Conservation (phyloP, 805 yeast species). For the Lachancea fermentati region DNA sequence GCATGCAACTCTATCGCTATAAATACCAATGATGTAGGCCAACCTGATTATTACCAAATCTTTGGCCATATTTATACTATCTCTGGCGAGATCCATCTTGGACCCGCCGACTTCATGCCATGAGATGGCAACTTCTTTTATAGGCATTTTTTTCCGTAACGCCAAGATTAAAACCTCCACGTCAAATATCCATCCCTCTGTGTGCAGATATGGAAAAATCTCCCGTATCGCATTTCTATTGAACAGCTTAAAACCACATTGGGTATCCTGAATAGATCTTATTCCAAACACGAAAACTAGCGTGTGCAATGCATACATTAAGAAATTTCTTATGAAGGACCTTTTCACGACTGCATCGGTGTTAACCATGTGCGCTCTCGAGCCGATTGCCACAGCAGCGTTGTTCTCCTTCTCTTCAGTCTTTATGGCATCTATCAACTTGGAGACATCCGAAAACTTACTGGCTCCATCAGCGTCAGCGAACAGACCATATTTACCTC, state of each 20-base stretch:
- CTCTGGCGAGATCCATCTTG: constrained; percentile 86
- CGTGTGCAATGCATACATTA: constrained; percentile 89
- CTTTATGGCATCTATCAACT: constrained; percentile 42
- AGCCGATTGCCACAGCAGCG: constrained; percentile 77
- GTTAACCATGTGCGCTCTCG: constrained; percentile 93
- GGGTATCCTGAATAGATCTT: constrained; percentile 82
- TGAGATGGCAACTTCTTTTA: constrained; percentile 77
- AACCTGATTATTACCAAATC: constrained; percentile 86
- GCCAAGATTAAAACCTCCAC: constrained; percentile 87
- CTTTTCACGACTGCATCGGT: constrained; percentile 97
- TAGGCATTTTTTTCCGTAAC: constrained; percentile 56
- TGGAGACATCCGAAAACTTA: constrained; percentile 60
- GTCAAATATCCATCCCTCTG: constrained; percentile 98
- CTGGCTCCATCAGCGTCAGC: constrained; percentile 99
- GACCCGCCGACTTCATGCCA: constrained; percentile 98
- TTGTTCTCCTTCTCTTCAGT: constrained; percentile 16
- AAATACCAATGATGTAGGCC: constrained; percentile 83
- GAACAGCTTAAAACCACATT: constrained; percentile 94
- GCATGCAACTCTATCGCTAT: constrained; percentile 38
- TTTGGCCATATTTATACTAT: constrained; percentile 86
- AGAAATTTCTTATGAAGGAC: constrained; percentile 76
- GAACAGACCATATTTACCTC: constrained; percentile 73
- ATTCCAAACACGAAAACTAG: constrained; percentile 87
- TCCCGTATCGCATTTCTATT: constrained; percentile 56
- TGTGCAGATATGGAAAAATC: constrained; percentile 88